Evolutionary conservation across 139 green algal genomes (phyloP).

Genomic region (Chlorella sp.): DNA sequence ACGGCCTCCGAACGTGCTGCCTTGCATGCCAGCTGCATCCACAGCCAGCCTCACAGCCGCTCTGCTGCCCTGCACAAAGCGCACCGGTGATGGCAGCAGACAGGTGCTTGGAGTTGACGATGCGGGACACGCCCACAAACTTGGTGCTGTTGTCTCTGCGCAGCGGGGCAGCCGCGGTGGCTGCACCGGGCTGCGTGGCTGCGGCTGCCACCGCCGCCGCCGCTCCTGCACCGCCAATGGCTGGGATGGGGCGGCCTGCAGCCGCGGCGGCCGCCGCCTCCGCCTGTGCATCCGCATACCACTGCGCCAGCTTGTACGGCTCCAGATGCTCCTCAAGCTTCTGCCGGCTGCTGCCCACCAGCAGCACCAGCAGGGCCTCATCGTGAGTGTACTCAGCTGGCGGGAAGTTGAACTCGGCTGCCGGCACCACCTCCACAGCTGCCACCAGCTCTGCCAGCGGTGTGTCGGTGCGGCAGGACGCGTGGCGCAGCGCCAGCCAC

Average conservation of each 20-base stretch:
- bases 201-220: neutral
- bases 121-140: constrained; percentile 14
- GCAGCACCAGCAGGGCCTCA: neutral
- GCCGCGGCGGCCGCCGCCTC: neutral
- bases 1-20: no score
- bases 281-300: neutral
- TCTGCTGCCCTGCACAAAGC: neutral
- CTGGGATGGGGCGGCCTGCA: neutral
- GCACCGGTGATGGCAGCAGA: neutral
- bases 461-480: neutral
- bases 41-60: neutral
- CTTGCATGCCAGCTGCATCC: no score
- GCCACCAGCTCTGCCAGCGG: neutral
- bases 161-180: neutral
- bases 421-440: neutral
- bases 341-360: neutral
- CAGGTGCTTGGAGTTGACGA: neutral
- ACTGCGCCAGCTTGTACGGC: neutral
- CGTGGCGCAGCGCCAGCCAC: constrained; percentile 10
- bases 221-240: neutral
- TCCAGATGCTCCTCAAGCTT: constrained; percentile 14
- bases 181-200: neutral
- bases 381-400: neutral
- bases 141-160: constrained; percentile 18
- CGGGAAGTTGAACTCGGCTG: neutral